Evolutionary conservation across 208 protist genomes (phyloP), one percentile per base, ranked within the genome.

Genomic region (Blechomonas ayalai): DNA sequence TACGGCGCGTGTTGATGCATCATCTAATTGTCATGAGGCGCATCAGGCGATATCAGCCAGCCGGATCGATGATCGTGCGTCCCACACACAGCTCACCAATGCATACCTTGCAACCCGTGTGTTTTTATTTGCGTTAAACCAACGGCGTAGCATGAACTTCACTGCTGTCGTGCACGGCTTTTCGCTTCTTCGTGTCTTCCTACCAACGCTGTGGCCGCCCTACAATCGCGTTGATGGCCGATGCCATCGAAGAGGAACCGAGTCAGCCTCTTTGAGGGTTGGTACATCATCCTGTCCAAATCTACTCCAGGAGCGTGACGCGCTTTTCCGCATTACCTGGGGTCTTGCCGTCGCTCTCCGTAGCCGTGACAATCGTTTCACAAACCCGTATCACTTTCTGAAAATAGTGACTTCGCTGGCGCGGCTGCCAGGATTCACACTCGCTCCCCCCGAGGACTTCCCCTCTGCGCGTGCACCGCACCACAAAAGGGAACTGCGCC

Each of bases 371-470:
- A 29, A 25, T 12, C 44, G 40, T 31, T 81, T 91, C 39, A 51
- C 72, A 20, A 91, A 82, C 55, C 42, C 71, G 27, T 83, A 75
- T 50, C 82, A 91, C 47, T 85, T 83, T 63, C 60, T 82, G 2
- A 82, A 88, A 48, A 78, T 91, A 28, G 48, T 81, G 18, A 45
- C 53, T 3, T 73, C 66, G 7, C 37, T 91, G 15, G 72, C 68
- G 16, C 64, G 65, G 22, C 48, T 90, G 18, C 82, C 82, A 8
- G 52, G 50, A 5, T 69, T 68, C 31, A 40, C 72, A 16, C 58
- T 89, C 6, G 50, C 68, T 8, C 53, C 24, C 15, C 62, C 64
- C n/a, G n/a, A n/a, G n/a, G n/a, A n/a, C n/a, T n/a, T n/a, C n/a
- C n/a, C n/a, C n/a, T n/a, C n/a, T n/a, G n/a, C n/a, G n/a, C n/a